Evolutionary conservation across 352 stramenopile species (phyloP), one percentile per base, ranked within the genome.

Genomic region (Blastocystis sp.): DNA sequence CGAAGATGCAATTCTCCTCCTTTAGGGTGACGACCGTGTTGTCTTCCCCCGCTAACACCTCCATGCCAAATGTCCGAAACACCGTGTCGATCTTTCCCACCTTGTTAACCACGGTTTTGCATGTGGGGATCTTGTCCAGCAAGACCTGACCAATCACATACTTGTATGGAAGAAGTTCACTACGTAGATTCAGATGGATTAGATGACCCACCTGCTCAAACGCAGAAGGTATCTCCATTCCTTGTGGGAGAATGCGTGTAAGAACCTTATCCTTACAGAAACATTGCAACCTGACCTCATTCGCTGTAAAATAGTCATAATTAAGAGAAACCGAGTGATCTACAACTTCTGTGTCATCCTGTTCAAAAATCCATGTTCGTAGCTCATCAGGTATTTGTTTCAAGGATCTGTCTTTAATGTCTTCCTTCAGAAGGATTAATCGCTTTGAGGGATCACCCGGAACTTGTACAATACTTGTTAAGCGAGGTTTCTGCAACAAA

Each of bases 101-200:
- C 91, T 99, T 99, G 93, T 98, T 98, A 34, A 99, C 96, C 6
- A 99, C 96, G 43, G 95, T 98, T 64, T 98, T 96, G 75, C 93
- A 90, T 15, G 92, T 92, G 59, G 87, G 70, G 90, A 98, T 98
- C 92, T 99, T 99, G 91, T 98, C 97, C 11, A 98, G 91, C 77
- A 99, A 70, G 1, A 92, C 95, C 90, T 98, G 95, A 3, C 96
- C 97, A 79, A 99, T 98, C 47, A 98, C 87, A 87, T 95, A 92
- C 90, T 98, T 98, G 92, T 97, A 98, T 2, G 96, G 96, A 82
- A 98, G 90, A 5, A 96, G 92, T 82, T 96, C 94, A 73, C 97
- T 93, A 47, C 96, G 91, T 63, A 99, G 91, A 91, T 99, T 99
- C 15, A 99, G 87, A 91, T 99, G 97, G 23, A 96, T 96, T 63